Percentiles rank a stretch among this genome's conserved stretches.
Evolutionary conservation across 116 monocot species (phyloP).

Genomic region (Dioscorea cayenensis): DNA sequence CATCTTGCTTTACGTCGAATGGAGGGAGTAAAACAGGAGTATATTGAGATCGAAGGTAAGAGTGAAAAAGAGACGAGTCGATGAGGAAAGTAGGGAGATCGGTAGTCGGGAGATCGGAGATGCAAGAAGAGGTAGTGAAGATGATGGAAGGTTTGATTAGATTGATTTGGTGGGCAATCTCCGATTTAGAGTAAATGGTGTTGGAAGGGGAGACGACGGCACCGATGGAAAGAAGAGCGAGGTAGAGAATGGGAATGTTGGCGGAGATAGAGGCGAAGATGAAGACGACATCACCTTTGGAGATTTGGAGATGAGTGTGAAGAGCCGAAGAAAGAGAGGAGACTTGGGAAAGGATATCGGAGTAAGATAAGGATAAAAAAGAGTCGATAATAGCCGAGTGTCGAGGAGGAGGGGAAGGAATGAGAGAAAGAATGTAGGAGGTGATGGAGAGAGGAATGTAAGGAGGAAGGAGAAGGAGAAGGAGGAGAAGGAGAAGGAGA

Average conservation of each 20-base stretch:
- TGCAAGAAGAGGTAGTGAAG: slow-evolving; percentile 42
- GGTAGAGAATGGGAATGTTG: slow-evolving; percentile 63
- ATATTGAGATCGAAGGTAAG: slow-evolving; percentile 5
- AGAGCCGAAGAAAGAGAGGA: slow-evolving; percentile 18
- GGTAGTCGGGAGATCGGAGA: slow-evolving; percentile 23
- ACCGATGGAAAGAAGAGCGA: slow-evolving; percentile 73
- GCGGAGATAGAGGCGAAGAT: slow-evolving; percentile 50
- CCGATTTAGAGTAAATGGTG: slow-evolving; percentile 43
- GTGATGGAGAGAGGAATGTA: slow-evolving; percentile 14
- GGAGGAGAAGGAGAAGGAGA: background rate
- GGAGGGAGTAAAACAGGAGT: no score
- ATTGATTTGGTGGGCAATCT: slow-evolving; percentile 50
- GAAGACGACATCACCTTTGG: slow-evolving; percentile 30
- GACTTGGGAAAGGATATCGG: slow-evolving; percentile 12
- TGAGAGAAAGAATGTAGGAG: slow-evolving; percentile 10
- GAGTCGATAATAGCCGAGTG: slow-evolving; percentile 11
- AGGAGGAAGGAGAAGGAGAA: slow-evolving; percentile 1
- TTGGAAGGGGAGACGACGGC: slow-evolving; percentile 69
- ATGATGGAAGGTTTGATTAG: slow-evolving; percentile 45
- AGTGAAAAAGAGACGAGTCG: slow-evolving; percentile 43
- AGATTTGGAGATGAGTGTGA: slow-evolving; percentile 1
- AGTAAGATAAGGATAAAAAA: background rate
- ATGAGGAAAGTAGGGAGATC: slow-evolving; percentile 26
- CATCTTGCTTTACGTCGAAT: background rate
- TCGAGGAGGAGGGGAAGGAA: background rate